phyloP scores from a whole-genome alignment of 1,139 yeast species.

The Nakaseomyces uthaithaninus region DNA sequence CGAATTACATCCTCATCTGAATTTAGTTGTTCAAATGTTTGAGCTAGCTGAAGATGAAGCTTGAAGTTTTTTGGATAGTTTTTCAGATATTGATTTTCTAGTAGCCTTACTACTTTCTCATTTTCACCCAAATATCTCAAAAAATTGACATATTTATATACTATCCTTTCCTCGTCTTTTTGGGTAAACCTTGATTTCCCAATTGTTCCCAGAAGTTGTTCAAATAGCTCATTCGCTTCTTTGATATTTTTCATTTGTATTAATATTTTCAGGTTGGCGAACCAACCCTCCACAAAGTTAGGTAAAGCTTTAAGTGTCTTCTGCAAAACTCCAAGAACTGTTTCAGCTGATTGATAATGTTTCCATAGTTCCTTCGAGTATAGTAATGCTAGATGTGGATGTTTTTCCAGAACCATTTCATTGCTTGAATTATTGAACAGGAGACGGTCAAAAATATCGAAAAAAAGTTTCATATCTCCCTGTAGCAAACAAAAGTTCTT shows the following conservation, averaged over 20 bases:
- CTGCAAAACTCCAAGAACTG: slow-evolving; percentile 48
- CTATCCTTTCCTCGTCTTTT: slow-evolving; percentile 41
- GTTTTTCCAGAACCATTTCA: slow-evolving; percentile 37
- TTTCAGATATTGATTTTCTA: slow-evolving; percentile 37
- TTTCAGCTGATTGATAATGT: slow-evolving; percentile 38
- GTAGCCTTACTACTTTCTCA: slow-evolving; percentile 36
- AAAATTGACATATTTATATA: slow-evolving; percentile 57
- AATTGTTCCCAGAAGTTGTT: slow-evolving; percentile 40
- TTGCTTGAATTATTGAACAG: slow-evolving; percentile 30
- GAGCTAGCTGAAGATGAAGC: slow-evolving; percentile 23
- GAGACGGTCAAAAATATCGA: slow-evolving; percentile 43
- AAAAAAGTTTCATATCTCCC: slow-evolving; percentile 34
- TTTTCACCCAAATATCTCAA: slow-evolving; percentile 37
- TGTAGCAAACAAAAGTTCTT: slow-evolving; percentile 40
- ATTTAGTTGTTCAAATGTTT: slow-evolving; percentile 18
- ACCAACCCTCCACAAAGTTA: slow-evolving; percentile 51
- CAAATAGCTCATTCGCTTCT: slow-evolving; percentile 16
- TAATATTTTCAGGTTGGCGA: slow-evolving; percentile 63
- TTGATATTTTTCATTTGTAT: slow-evolving; percentile 32
- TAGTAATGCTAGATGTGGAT: slow-evolving; percentile 51
- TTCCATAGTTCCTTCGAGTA: slow-evolving; percentile 66
- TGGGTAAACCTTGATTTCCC: slow-evolving; percentile 29
- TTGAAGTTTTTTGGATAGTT: slow-evolving; percentile 17
- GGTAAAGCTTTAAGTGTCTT: slow-evolving; percentile 41
- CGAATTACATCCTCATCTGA: slow-evolving; percentile 40